phyloP scores from a whole-genome alignment of 2,329 filamentous ascomycete genomes.

The Pseudonectria buxi region DNA sequence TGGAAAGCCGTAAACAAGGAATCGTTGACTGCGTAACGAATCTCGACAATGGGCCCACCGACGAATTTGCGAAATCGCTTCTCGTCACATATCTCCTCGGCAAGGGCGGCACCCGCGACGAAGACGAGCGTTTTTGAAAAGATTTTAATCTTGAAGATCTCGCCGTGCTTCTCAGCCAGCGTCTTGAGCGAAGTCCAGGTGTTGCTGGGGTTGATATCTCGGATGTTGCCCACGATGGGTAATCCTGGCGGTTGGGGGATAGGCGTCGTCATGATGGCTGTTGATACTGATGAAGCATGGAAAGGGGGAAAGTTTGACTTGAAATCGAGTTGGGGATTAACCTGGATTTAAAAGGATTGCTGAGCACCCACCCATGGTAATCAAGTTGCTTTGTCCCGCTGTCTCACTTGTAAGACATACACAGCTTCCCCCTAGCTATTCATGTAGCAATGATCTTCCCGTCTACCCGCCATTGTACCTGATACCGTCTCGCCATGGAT shows the following conservation, averaged over 20 bases:
- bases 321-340: no score
- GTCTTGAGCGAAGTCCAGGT: conserved; percentile 31
- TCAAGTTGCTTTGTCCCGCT: neutral
- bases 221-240: conserved; percentile 32
- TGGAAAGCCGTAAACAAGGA: conserved; percentile 47
- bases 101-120: conserved; percentile 41
- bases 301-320: neutral
- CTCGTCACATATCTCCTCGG: conserved; percentile 45
- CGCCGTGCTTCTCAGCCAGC: conserved; percentile 29
- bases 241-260: conserved; percentile 30
- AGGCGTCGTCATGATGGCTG: conserved; percentile 24
- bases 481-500: no score
- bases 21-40: conserved; percentile 42
- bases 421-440: neutral
- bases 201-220: conserved; percentile 28
- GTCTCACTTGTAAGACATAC: neutral
- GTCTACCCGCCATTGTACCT: no score
- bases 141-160: conserved; percentile 33
- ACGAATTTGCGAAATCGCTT: conserved; percentile 49
- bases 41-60: conserved; percentile 46
- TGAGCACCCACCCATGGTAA: no score
- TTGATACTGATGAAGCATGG: neutral
- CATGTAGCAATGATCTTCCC: neutral
- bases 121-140: conserved; percentile 33
- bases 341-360: no score